These are phyloP conservation scores for Colletotrichum scovillei DNA, from an alignment of 2,329 filamentous ascomycete species.

Conservation along the genomic window DNA sequence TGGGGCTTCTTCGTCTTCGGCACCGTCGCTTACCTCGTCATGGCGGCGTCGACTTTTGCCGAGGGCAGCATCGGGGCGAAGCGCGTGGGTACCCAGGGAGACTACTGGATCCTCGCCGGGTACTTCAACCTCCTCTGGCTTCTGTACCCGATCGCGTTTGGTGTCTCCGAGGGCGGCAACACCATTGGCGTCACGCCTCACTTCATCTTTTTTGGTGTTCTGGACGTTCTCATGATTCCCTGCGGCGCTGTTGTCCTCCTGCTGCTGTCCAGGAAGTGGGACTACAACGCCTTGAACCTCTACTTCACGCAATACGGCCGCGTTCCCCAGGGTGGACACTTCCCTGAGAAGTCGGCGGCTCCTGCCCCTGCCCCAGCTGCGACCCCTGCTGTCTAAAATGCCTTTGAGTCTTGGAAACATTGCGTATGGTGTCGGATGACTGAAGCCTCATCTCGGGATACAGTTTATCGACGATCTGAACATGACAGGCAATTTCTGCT, in stretches of 20 bases:
- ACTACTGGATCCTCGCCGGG: constrained; percentile 58
- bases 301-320: constrained; percentile 67
- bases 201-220: constrained; percentile 64
- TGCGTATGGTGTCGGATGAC: not conserved
- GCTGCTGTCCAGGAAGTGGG: constrained; percentile 59
- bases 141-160: constrained; percentile 66
- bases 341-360: constrained; percentile 56
- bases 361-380: constrained; percentile 40
- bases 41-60: constrained; percentile 57
- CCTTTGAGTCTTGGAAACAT: not conserved
- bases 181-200: constrained; percentile 56
- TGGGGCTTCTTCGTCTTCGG: constrained; percentile 69
- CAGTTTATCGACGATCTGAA: not conserved
- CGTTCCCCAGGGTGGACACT: constrained; percentile 54
- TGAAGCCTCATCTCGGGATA: not conserved
- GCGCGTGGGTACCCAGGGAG: constrained; percentile 53
- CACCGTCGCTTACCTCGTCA: constrained; percentile 56
- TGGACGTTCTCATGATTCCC: constrained; percentile 62
- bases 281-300: constrained; percentile 62
- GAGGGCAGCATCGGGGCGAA: constrained; percentile 50
- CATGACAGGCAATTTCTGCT: not conserved
- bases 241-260: constrained; percentile 55
- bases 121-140: constrained; percentile 65
- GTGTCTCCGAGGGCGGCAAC: constrained; percentile 64
- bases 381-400: constrained; percentile 15